Percentiles rank a stretch among this genome's conserved stretches.
phyloP scores from a whole-genome alignment of 305 asterid species.

The Fraxinus latifolia region DNA sequence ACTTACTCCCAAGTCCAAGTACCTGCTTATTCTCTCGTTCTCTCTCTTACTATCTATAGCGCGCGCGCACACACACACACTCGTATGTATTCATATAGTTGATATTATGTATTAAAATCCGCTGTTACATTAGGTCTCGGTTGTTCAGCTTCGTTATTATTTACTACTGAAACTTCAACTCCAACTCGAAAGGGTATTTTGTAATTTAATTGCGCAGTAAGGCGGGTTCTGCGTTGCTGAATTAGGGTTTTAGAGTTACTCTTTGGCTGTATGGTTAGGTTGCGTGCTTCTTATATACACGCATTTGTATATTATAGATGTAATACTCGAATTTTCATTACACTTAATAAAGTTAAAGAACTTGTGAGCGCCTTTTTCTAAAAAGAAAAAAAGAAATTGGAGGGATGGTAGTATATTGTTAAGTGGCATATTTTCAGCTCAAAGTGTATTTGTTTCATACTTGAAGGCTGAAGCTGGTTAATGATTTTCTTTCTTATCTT shows the following conservation, averaged over 20 bases:
- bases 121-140: not conserved
- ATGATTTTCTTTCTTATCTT: not conserved
- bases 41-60: not conserved
- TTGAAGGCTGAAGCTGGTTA: not conserved
- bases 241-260: not conserved
- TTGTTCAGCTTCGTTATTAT: not conserved
- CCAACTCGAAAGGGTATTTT: not conserved
- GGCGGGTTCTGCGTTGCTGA: not conserved
- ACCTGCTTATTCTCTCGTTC: not conserved
- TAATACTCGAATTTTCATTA: not conserved
- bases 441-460: not conserved
- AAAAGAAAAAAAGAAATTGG: not conserved
- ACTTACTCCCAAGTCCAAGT: slow-evolving; percentile 41
- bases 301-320: not conserved
- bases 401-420: not conserved
- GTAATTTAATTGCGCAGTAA: not conserved
- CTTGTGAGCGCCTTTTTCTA: not conserved
- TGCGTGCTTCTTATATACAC: not conserved
- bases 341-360: not conserved
- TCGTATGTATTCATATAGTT: not conserved
- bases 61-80: not conserved
- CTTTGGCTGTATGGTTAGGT: not conserved
- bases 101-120: not conserved
- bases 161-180: not conserved
- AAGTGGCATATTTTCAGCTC: not conserved